Base-by-base conservation (phyloP, 2,329 filamentous ascomycete genomes). In the Paecilomyces sp. region DNA sequence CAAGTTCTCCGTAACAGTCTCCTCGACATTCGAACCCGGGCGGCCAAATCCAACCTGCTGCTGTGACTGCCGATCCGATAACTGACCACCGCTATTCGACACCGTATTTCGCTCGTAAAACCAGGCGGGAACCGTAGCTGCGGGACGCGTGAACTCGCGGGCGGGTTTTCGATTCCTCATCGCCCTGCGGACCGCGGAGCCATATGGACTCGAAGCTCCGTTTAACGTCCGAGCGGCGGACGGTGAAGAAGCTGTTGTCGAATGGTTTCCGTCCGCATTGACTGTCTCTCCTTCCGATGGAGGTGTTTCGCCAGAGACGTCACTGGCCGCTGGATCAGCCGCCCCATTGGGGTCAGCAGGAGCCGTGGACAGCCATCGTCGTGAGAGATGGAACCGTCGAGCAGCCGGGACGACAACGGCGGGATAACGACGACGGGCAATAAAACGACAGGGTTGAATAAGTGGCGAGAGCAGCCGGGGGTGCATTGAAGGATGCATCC, bases 401-500 rank as follows among this genome's bases (percentile, higher is more conserved):
- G 67, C 65, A 51, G 65, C 54, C 47, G 61, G 63, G 54, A 64
- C 56, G 52, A 66, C 54, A 52, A 63, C 62, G 54, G 65, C 67
- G 59, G 72, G 67, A 67, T 70, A 72, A 30, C 72, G 72, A 61
- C 73, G 73, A 62, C 66, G 72, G 58, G 72, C 72, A 62, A 75
- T 65, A 60, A 74, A 67, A 60, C 73, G 72, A 64, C 73, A 74
- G 57, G 72, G 72, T 66, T 69, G 72, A 59, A 60, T 61, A 60
- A 55, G 63, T 64, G 55, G 68, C 63, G 69, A 69, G 59, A 72
- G 67, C 62, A 74, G 69, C 66, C 71, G 66, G 64, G 64, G 69
- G 65, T 71, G 73, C 70, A 77, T 76, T 72, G 73, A 69, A 65
- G 66, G 63, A 71, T 69, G 70, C 70, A 74, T 73, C 67, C 68